A percentile compares a stretch with the other conserved stretches of the same genome.
phyloP scores from a whole-genome alignment of 208 protist genomes.

The Herpetomonas samuelpessoai region DNA sequence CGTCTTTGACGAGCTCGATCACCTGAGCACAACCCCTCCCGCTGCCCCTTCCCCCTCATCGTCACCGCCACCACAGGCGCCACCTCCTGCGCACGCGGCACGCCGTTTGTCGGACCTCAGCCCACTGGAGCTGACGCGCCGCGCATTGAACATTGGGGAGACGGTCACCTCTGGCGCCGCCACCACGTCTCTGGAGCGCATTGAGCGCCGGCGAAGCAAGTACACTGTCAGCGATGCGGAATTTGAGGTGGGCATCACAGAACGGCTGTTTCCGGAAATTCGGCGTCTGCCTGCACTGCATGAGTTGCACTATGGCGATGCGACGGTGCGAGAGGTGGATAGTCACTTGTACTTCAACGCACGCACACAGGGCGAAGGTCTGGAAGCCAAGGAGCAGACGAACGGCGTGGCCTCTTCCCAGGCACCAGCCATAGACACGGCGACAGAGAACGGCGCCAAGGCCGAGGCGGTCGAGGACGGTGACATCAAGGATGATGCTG shows the following conservation, averaged over 20 bases:
- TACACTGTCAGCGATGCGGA: conserved; percentile 55
- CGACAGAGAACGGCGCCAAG: background rate
- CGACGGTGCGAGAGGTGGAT: conserved; percentile 74
- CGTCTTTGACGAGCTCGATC: background rate
- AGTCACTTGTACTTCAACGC: conserved; percentile 39
- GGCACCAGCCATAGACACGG: background rate
- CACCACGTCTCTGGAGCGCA: conserved; percentile 20
- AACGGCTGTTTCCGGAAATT: conserved; percentile 75
- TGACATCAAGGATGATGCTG: conserved; percentile 8
- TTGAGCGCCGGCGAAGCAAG: conserved; percentile 79
- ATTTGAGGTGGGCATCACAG: conserved; percentile 74
- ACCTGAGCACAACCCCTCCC: too few species aligned
- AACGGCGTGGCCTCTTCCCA: background rate
- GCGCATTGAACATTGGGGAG: conserved; percentile 5
- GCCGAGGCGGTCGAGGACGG: background rate
- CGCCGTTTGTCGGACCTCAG: background rate
- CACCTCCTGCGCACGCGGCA: background rate
- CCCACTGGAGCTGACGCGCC: background rate
- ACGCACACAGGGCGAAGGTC: background rate
- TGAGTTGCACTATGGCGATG: conserved; percentile 83
- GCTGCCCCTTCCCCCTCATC: background rate
- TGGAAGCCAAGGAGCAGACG: background rate
- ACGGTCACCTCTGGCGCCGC: conserved; percentile 11
- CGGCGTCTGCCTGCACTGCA: conserved; percentile 67
- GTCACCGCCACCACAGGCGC: background rate